Conservation (phyloP, 148 eudicot genomes). For the Nepenthes gracilis region DNA sequence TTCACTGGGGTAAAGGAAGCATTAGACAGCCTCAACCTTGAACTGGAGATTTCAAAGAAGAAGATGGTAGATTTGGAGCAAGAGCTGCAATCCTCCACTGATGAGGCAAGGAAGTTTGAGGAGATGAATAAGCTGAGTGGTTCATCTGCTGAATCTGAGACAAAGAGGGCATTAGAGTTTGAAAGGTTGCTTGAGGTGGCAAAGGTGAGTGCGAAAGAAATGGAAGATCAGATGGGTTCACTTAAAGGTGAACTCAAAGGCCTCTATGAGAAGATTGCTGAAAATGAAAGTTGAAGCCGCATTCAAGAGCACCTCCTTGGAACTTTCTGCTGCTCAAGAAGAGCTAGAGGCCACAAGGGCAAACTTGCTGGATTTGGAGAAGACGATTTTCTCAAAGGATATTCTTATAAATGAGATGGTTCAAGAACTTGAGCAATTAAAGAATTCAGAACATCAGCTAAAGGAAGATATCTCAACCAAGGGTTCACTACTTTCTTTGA, state of each 20-base stretch:
- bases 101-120: conserved; percentile 44
- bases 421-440: conserved; percentile 41
- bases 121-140: conserved; percentile 53
- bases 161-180: conserved; percentile 38
- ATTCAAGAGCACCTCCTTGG: conserved; percentile 22
- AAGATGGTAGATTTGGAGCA: conserved; percentile 54
- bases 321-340: conserved; percentile 29
- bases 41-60: conserved; percentile 70
- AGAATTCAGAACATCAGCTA: conserved; percentile 36
- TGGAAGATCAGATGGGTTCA: conserved; percentile 44
- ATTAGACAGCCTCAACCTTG: conserved; percentile 50
- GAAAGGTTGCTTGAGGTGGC: conserved; percentile 43
- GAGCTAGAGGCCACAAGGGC: conserved; percentile 35
- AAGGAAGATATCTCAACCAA: conserved; percentile 31
- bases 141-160: conserved; percentile 44
- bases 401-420: conserved; percentile 21
- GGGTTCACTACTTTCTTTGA: conserved; percentile 25
- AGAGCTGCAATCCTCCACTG: conserved; percentile 34
- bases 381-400: conserved; percentile 32
- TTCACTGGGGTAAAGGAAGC: conserved; percentile 54
- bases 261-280: conserved; percentile 41
- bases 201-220: conserved; percentile 33
- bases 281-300: conserved; percentile 49
- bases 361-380: conserved; percentile 18
- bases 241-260: conserved; percentile 40